Evolutionary conservation across 345 rosid species (phyloP).

Genomic region (Bruguiera sexangula): DNA sequence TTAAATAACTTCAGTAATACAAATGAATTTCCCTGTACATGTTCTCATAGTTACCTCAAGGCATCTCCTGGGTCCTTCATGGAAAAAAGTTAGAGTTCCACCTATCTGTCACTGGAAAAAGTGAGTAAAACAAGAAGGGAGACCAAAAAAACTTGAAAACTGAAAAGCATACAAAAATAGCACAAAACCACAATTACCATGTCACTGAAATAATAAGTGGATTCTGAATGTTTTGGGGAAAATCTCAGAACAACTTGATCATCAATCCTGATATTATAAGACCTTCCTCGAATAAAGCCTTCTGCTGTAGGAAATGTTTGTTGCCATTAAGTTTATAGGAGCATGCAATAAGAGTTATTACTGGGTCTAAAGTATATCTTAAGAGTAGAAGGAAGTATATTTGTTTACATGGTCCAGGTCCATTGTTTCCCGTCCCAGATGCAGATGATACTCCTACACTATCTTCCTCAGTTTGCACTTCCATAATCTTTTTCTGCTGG

Average conservation of each 20-base stretch:
- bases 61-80: conserved; percentile 83
- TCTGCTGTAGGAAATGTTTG: conserved; percentile 77
- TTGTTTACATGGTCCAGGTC: conserved; percentile 63
- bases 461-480: conserved; percentile 39
- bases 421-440: conserved; percentile 35
- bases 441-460: conserved; percentile 33
- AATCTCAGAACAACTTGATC: conserved; percentile 82
- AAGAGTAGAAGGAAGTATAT: conserved; percentile 15
- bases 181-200: conserved; percentile 45
- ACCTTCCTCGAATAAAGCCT: conserved; percentile 90
- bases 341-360: conserved; percentile 17
- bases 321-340: conserved; percentile 38
- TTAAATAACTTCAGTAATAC: background rate
- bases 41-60: conserved; percentile 62
- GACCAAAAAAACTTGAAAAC: background rate
- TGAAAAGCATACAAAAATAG: conserved; percentile 3
- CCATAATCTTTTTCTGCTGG: conserved; percentile 43
- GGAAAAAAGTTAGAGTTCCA: conserved; percentile 93
- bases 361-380: conserved; percentile 12
- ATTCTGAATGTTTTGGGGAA: conserved; percentile 85
- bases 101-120: conserved; percentile 62
- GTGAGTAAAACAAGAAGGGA: conserved; percentile 15
- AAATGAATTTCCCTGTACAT: conserved; percentile 3
- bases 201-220: conserved; percentile 93
- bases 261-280: conserved; percentile 97